Evolutionary conservation across 2,329 filamentous ascomycete species (phyloP), one percentile per base, ranked within the genome.

Genomic region (Eutypa lata): DNA sequence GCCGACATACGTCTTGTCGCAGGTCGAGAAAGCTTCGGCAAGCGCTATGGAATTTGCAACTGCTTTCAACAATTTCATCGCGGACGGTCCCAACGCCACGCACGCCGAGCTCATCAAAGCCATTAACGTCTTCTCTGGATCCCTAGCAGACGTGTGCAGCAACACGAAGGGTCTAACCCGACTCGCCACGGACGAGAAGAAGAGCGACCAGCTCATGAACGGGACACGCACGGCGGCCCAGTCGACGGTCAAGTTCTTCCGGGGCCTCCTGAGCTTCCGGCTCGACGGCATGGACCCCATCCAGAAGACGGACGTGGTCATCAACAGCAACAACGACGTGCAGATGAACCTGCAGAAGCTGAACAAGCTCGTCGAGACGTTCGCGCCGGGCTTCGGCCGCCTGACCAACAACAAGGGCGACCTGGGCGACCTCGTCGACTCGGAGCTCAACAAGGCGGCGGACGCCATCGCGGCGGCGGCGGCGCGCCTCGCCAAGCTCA

Each of bases 61-160:
- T 0, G 88, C 94, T 0, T 99, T 97, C 80, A 99, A 97, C 77
- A 96, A 96, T 73, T 97, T 95, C 71, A 95, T 99, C 64, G 94
- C 93, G 7, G 94, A 99, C 67, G 94, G 94, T 0, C 92, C 93
- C 5, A 96, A 92, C 70, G 91, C 90, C 68, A 87, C 86, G 10
- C 91, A 97, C 65, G 84, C 89, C 2, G 92, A 96, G 54, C 88
- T 99, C 56, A 97, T 97, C 71, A 91, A 91, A 68, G 90, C 91
- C 1, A 89, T 96, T 63, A 94, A 91, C 65, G 83, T 91, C 49
- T 97, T 97, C 71, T 82, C 94, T 1, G 90, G 92, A 19, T 90
- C 94, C 3, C 86, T 97, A 57, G 89, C 93, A 2, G 94, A 99
- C 72, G 92, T 97, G 3, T 87, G 96, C 64, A 91, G 88, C 73